Percentiles rank a stretch among this genome's conserved stretches.
These are phyloP conservation scores for Daldinia concentrica DNA, from an alignment of 495 filamentous ascomycete genomes.

Conservation along the genomic window DNA sequence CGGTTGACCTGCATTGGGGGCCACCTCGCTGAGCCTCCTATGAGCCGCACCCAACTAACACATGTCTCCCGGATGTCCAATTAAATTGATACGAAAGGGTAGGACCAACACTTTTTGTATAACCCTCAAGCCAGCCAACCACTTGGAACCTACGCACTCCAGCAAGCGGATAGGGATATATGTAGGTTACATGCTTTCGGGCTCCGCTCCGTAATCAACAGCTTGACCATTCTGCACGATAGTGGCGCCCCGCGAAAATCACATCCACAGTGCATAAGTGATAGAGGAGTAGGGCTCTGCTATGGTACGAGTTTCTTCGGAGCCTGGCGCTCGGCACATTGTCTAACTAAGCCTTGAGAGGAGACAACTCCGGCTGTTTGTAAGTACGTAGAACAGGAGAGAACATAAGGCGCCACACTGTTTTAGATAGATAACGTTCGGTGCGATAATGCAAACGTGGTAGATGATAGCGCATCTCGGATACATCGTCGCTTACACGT, in stretches of 20 bases:
- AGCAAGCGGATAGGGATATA: conserved; percentile 28
- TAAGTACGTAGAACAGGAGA: conserved; percentile 7
- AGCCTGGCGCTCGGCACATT: conserved; percentile 4
- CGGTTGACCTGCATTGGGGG: conserved; percentile 44
- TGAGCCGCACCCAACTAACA: conserved; percentile 50
- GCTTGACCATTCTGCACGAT: conserved; percentile 34
- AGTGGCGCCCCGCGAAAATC: conserved; percentile 44
- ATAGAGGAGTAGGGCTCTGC: neutral
- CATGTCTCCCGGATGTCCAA: conserved; percentile 39
- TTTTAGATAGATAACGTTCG: neutral
- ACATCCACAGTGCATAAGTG: conserved; percentile 4
- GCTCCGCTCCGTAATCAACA: conserved; percentile 33
- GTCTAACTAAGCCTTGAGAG: conserved; percentile 7
- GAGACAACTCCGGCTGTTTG: conserved; percentile 10
- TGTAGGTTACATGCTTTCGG: conserved; percentile 27
- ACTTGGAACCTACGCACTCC: conserved; percentile 30
- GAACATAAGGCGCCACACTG: conserved; percentile 6
- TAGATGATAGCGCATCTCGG: neutral
- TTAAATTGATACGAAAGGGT: conserved; percentile 30
- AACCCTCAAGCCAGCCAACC: conserved; percentile 31
- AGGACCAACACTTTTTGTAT: conserved; percentile 35
- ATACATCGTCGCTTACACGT: conserved; percentile 35
- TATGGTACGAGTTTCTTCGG: conserved; percentile 8
- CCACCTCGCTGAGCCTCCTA: conserved; percentile 46
- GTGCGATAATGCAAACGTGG: neutral